Base-by-base conservation (phyloP, 2,329 filamentous ascomycete species). In the Fusarium sp. region DNA sequence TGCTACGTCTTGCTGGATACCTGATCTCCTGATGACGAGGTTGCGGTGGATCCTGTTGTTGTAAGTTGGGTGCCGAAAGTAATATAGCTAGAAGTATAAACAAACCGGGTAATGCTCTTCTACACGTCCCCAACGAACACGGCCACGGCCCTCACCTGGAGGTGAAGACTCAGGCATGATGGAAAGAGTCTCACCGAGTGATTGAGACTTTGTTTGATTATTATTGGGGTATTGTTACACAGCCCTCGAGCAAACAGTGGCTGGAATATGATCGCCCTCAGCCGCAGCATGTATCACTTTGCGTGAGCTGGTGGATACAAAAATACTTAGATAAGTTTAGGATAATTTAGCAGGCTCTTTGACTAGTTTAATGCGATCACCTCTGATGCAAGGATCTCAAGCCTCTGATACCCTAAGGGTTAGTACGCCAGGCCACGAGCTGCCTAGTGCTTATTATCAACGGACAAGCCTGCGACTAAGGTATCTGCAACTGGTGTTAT, bases 41-140 rank as follows among this genome's bases (percentile, higher is more conserved):
- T 27, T 60, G 69, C 45, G 41, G 53, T 27, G 33, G 46, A 41
- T 46, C 59, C 73, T 72, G 18, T 35, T 37, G 18, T 27, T 18
- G 52, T 73, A 50, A 71, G 64, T 27, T 52, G 35, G 48, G 17
- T 23, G 15, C 12, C 12, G n/a, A 30, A 27, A 23, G 17, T 41
- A 33, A 32, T 35, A 32, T 27, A 46, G 49, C 38, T 45, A 12
- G 14, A 33, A 9, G 27, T 20, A 46, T 52, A 65, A 64, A 67
- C 71, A 65, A 54, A 75, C 71, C 64, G 42, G 58, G 20, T 67
- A 66, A 52, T 66, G 56, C 23, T 74, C 71, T 54, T 75, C 67
- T 37, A 65, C 53, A 27, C 13, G 45, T 30, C 69, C 71, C 35
- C 73, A 74, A 38, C 69, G 71, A 27, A 74, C 71, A 45, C 60